A percentile compares a stretch with the other conserved stretches of the same genome.
phyloP scores from a whole-genome alignment of 257 asterid species.

The Coffea canephora region DNA sequence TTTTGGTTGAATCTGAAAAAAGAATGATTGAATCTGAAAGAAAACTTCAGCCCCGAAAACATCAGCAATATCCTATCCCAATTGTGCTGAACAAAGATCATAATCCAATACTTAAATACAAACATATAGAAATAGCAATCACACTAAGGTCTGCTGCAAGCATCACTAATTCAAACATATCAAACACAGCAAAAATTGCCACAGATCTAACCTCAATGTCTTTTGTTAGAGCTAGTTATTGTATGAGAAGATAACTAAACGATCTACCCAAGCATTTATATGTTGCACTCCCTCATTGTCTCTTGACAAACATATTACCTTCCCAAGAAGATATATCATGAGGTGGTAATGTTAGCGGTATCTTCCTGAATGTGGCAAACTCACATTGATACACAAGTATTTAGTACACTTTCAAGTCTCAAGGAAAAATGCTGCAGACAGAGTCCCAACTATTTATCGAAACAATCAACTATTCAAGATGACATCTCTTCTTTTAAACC shows the following conservation, averaged over 20 bases:
- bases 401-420: not conserved
- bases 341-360: not conserved
- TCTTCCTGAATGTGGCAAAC: not conserved
- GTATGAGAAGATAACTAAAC: not conserved
- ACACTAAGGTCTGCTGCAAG: not conserved
- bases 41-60: too few relatives aligned
- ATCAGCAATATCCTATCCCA: not conserved
- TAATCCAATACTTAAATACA: not conserved
- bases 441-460: not conserved
- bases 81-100: not conserved
- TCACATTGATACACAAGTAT: not conserved
- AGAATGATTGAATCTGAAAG: not conserved
- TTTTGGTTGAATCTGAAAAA: not conserved
- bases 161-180: too few relatives aligned
- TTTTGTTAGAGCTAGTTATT: not conserved
- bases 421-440: not conserved
- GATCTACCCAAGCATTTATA: too few relatives aligned
- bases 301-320: not conserved
- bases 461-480: constrained; percentile 1
- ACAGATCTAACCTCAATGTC: not conserved
- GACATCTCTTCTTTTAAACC: not conserved
- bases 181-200: not conserved
- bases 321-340: not conserved
- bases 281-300: too few relatives aligned
- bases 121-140: not conserved